A percentile compares a stretch with the other conserved stretches of the same genome.
Evolutionary conservation across 177 flowering plant genomes (phyloP).

Genomic region (Telopea speciosissima): DNA sequence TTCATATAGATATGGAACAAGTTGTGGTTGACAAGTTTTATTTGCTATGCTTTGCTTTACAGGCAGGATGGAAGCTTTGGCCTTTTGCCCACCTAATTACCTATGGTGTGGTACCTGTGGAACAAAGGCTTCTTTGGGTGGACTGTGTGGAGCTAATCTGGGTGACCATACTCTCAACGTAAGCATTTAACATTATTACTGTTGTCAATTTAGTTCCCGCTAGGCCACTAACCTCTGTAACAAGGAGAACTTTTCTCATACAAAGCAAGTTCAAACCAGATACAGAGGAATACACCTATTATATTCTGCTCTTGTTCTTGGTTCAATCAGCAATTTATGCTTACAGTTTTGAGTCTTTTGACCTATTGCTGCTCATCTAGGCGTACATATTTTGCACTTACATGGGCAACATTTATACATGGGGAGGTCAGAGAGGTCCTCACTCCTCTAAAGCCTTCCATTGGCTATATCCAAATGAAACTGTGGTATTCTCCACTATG

Average conservation of each 20-base stretch:
- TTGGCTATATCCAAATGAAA: background rate
- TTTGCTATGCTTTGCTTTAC: conserved; percentile 20
- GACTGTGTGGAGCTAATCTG: conserved; percentile 92
- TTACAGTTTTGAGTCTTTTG: too few species aligned
- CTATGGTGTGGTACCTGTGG: conserved; percentile 82
- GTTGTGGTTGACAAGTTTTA: background rate
- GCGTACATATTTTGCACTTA: background rate
- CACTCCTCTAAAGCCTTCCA: background rate
- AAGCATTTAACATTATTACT: conserved; percentile 20
- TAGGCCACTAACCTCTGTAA: too few species aligned
- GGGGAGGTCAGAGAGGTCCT: too few species aligned
- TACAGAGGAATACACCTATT: background rate
- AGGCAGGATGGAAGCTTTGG: conserved; percentile 99
- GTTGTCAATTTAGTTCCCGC: background rate
- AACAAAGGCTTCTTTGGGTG: conserved; percentile 97
- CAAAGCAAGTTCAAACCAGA: background rate
- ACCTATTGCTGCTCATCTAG: background rate
- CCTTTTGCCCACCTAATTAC: conserved; percentile 95
- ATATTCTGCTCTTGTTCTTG: background rate
- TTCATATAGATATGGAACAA: background rate
- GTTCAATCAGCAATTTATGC: background rate
- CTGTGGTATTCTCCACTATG: background rate
- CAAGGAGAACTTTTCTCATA: too few species aligned
- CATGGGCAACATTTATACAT: background rate
- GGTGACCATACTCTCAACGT: conserved; percentile 98